Evolutionary conservation across 1,284 basidiomycete species (phyloP).

Genomic region (Laetiporus sulphureus): DNA sequence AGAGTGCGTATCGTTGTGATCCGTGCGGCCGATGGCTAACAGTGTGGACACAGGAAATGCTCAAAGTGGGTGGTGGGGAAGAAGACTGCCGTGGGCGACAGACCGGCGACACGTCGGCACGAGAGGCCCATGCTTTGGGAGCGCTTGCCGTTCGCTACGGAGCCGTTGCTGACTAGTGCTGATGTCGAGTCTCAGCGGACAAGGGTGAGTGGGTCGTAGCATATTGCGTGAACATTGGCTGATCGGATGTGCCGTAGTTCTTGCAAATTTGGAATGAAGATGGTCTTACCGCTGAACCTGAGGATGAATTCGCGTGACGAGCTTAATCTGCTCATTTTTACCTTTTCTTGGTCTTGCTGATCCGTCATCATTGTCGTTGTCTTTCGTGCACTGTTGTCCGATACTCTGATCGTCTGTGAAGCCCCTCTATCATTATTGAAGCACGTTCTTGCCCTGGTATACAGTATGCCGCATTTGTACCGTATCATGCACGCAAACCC

Average conservation of each 20-base stretch:
- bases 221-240: background rate
- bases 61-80: constrained; percentile 79
- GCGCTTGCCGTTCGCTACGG: constrained; percentile 57
- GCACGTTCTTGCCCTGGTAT: no score
- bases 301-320: constrained; percentile 31
- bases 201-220: constrained; percentile 49
- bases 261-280: constrained; percentile 78
- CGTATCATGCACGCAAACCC: no score
- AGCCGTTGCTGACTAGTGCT: constrained; percentile 48
- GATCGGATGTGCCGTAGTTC: constrained; percentile 40
- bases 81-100: constrained; percentile 82
- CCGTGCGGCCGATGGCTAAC: background rate
- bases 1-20: constrained; percentile 53
- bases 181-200: constrained; percentile 53
- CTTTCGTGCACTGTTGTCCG: no score
- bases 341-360: no score
- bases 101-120: constrained; percentile 59
- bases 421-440: no score
- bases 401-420: no score
- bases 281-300: constrained; percentile 65
- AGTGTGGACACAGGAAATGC: constrained; percentile 66
- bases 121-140: constrained; percentile 65
- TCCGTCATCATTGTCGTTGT: no score
- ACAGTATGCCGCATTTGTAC: no score
- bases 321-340: no score